A percentile compares a stretch with the other conserved stretches of the same genome.
phyloP scores from a whole-genome alignment of 495 filamentous ascomycete species.

The Platismatia glauca region DNA sequence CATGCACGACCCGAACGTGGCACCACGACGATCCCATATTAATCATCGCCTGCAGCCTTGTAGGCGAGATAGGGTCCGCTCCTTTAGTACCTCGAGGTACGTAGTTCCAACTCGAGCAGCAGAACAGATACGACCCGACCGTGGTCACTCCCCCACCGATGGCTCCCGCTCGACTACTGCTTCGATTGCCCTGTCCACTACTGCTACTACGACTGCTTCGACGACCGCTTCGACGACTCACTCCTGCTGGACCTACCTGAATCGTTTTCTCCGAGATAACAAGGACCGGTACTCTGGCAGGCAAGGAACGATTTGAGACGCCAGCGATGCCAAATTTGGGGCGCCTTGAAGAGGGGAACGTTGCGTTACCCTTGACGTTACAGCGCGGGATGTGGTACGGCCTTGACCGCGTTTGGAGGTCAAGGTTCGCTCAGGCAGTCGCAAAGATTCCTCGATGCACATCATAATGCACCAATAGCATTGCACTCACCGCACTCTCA shows the following conservation, averaged over 20 bases:
- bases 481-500: not conserved
- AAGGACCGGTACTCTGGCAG: not conserved
- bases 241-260: not conserved
- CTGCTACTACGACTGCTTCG: not conserved
- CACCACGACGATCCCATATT: constrained; percentile 20
- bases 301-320: not conserved
- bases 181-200: no score
- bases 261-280: constrained; percentile 13
- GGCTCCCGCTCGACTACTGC: no score
- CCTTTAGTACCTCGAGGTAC: not conserved
- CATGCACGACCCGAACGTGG: constrained; percentile 11
- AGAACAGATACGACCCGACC: no score
- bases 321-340: constrained; percentile 12
- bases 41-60: constrained; percentile 21
- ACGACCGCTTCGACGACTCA: no score
- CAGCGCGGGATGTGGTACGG: constrained; percentile 14
- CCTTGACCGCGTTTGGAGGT: not conserved
- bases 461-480: constrained; percentile 8
- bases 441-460: constrained; percentile 8
- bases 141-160: no score
- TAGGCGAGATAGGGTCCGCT: not conserved
- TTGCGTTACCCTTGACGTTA: constrained; percentile 7
- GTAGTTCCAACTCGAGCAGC: not conserved
- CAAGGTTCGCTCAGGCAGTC: constrained; percentile 6
- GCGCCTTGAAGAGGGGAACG: constrained; percentile 7